Conservation (phyloP, 208 protist genomes). For the Acanthamoeba castellanii region DNA sequence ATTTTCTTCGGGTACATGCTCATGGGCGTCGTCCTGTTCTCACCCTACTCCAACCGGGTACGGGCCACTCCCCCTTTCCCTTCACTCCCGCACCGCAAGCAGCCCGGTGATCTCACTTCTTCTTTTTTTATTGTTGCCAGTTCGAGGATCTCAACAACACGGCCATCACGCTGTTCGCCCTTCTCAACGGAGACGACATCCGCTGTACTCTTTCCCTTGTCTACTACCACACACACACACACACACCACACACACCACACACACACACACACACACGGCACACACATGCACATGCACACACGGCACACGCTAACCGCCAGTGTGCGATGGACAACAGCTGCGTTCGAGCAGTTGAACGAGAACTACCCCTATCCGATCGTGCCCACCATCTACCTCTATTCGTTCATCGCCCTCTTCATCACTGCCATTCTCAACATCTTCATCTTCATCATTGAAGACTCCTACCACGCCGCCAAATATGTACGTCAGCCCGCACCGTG, state of each 20-base stretch:
- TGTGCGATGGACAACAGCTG: background rate
- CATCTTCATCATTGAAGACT: conserved; percentile 79
- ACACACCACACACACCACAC: background rate
- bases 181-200: conserved; percentile 80
- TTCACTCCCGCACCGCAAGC: background rate
- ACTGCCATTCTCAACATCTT: conserved; percentile 80
- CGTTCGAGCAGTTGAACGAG: conserved; percentile 67
- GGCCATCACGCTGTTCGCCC: conserved; percentile 74
- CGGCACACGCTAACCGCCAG: background rate
- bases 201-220: conserved; percentile 56
- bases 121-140: background rate
- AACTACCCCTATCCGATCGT: conserved; percentile 75
- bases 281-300: too few relatives aligned
- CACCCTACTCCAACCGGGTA: conserved; percentile 67
- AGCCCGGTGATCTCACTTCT: background rate
- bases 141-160: conserved; percentile 73
- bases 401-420: conserved; percentile 77
- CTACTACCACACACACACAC: background rate
- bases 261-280: too few relatives aligned
- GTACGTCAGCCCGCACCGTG: too few relatives aligned
- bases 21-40: conserved; percentile 76
- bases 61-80: background rate
- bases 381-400: conserved; percentile 72
- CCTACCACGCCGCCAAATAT: conserved; percentile 75
- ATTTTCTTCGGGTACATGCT: conserved; percentile 78